phyloP scores from a whole-genome alignment of 2,329 filamentous ascomycete genomes.

The Colletotrichum eremochloae region DNA sequence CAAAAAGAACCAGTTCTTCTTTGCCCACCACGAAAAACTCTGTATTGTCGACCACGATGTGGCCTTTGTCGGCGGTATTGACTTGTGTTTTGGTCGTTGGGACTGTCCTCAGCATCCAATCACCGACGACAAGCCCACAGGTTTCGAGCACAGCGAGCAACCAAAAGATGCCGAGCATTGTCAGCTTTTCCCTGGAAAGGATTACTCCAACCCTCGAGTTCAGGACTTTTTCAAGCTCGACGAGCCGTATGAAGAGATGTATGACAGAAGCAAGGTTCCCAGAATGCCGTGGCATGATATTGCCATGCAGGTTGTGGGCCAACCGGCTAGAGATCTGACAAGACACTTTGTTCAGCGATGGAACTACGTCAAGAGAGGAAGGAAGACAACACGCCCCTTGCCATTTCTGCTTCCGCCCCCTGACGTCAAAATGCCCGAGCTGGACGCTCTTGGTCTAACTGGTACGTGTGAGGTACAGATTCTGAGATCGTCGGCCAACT shows the following conservation, averaged over 20 bases:
- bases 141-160: constrained; percentile 83
- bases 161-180: constrained; percentile 94
- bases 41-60: constrained; percentile 96
- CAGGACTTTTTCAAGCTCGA: constrained; percentile 95
- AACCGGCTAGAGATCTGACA: constrained; percentile 93
- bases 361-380: constrained; percentile 95
- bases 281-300: constrained; percentile 99
- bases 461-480: constrained; percentile 98
- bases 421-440: constrained; percentile 87
- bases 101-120: constrained; percentile 94
- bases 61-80: constrained; percentile 94
- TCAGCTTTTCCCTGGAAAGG: constrained; percentile 96
- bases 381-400: constrained; percentile 92
- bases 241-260: constrained; percentile 99
- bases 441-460: constrained; percentile 88
- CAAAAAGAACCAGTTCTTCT: constrained; percentile 99
- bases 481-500: constrained; percentile 87
- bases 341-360: constrained; percentile 97
- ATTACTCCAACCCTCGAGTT: constrained; percentile 96
- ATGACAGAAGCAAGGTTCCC: constrained; percentile 87
- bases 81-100: constrained; percentile 97
- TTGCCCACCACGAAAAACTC: constrained; percentile 98
- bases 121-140: constrained; percentile 93
- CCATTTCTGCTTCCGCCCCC: constrained; percentile 94
- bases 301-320: constrained; percentile 96